Evolutionary conservation across 306 rosid genomes (phyloP), one percentile per base, ranked within the genome.

Genomic region (Heteromeles arbutifolia): DNA sequence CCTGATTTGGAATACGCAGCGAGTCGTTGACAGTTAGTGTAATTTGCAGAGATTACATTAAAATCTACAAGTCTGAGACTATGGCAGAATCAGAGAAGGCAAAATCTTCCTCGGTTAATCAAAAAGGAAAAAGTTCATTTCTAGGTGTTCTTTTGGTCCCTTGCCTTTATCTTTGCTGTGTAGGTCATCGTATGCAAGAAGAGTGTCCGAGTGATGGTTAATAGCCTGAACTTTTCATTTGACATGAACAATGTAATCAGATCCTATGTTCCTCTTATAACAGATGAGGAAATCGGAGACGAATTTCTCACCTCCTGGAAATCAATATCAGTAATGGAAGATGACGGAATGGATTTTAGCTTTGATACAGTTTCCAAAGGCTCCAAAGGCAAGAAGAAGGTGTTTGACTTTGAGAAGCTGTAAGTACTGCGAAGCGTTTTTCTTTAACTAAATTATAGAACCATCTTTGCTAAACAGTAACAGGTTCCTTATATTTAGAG

Each of bases 241-340:
- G 73, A 72, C 53, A 34, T 34, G 66, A 61, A 18, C 65, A 64
- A 72, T 41, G 64, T 75, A 9, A 62, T 21, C 10, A 56, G 76
- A 78, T 43, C 43, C 22, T 34, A 29, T 63, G 3, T 41, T 61
- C 26, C 65, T 77, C 67, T 83, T 79, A 69, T 74, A 74, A 79
- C 86, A 95, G 98, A 87, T 81, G 90, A 80, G 48, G 96, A 85
- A n/a, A 82, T 92, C 32, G 92, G 88, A 68, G 88, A 87, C 48
- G 92, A 84, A 37, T 95, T 92, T 82, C 92, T 90, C 78, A 75
- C 82, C 81, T 90, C 98, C 86, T 92, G 98, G 98, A 95, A 90
- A 78, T 81, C 98, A 82, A 84, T 92, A 81, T 88, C 97, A 69
- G 84, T 87, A 83, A 78, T 85, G 75, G 88, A 92, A 70, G 98